These are phyloP conservation scores for Chaetomiaceae sp. DNA, from an alignment of 2,329 filamentous ascomycete species.

Conservation along the genomic window DNA sequence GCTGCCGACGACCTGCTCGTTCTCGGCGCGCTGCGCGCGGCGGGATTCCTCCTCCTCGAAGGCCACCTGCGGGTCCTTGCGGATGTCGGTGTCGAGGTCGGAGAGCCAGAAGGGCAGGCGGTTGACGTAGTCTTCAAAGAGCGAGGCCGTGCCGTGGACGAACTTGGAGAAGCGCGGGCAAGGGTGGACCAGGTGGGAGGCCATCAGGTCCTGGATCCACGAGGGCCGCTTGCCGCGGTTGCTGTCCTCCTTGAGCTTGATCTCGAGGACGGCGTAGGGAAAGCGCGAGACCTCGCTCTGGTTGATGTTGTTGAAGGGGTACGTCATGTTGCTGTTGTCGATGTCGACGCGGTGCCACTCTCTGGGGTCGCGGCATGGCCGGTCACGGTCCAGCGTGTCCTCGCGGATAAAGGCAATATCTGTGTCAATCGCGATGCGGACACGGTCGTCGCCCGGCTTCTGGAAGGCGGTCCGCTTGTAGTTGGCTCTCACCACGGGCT, in stretches of 20 bases:
- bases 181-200: constrained; percentile 85
- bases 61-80: constrained; percentile 82
- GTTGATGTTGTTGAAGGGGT: constrained; percentile 81
- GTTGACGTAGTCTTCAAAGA: constrained; percentile 96
- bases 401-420: constrained; percentile 82
- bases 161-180: constrained; percentile 94
- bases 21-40: constrained; percentile 74
- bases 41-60: constrained; percentile 89
- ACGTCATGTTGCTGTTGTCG: constrained; percentile 75
- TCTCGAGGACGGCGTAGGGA: constrained; percentile 85
- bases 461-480: constrained; percentile 95
- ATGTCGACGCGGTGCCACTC: constrained; percentile 93
- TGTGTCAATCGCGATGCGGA: constrained; percentile 90
- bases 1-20: constrained; percentile 85
- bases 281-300: constrained; percentile 90
- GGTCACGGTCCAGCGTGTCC: constrained; percentile 69
- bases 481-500: constrained; percentile 85
- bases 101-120: constrained; percentile 94
- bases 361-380: constrained; percentile 83
- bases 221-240: constrained; percentile 62
- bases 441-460: constrained; percentile 84
- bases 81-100: constrained; percentile 88
- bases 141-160: constrained; percentile 81
- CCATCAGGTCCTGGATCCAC: constrained; percentile 90
- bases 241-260: constrained; percentile 72